Conservation (phyloP, 345 rosid genomes). For the Moringa oleifera region DNA sequence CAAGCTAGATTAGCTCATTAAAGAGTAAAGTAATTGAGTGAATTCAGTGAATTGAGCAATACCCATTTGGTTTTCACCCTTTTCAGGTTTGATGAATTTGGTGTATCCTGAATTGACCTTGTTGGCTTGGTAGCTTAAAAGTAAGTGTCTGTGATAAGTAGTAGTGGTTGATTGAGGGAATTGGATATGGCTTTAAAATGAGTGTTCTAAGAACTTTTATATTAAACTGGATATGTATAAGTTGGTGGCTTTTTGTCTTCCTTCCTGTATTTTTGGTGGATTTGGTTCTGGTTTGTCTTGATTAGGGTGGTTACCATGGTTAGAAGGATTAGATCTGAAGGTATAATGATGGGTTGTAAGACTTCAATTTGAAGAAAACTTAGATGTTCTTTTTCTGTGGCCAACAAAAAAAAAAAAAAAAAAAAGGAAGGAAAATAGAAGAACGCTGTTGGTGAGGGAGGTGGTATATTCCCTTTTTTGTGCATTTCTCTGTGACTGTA, state of each 20-base stretch:
- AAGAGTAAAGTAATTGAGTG: too few relatives aligned
- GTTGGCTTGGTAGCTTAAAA: not conserved
- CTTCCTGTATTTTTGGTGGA: not conserved
- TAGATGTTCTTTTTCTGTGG: not conserved
- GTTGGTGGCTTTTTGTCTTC: not conserved
- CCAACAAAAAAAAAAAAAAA: too few relatives aligned
- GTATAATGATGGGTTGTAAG: constrained; percentile 5
- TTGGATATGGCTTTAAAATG: not conserved
- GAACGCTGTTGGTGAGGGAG: not conserved
- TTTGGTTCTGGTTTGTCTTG: constrained; percentile 1
- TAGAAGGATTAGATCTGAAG: constrained; percentile 14
- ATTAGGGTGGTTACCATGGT: not conserved
- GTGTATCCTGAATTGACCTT: not conserved
- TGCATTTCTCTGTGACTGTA: not conserved
- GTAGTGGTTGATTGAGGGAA: not conserved
- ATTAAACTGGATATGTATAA: not conserved
- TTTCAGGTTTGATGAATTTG: not conserved
- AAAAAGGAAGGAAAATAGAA: not conserved
- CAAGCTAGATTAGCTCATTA: not conserved
- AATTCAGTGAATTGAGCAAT: not conserved
- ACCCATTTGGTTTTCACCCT: too few relatives aligned
- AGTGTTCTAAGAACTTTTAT: not conserved
- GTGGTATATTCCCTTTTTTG: not conserved
- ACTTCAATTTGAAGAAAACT: constrained; percentile 6
- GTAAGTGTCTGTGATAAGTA: not conserved